Base-by-base conservation (phyloP, 129 eudicot genomes). In the Lactuca saligna region DNA sequence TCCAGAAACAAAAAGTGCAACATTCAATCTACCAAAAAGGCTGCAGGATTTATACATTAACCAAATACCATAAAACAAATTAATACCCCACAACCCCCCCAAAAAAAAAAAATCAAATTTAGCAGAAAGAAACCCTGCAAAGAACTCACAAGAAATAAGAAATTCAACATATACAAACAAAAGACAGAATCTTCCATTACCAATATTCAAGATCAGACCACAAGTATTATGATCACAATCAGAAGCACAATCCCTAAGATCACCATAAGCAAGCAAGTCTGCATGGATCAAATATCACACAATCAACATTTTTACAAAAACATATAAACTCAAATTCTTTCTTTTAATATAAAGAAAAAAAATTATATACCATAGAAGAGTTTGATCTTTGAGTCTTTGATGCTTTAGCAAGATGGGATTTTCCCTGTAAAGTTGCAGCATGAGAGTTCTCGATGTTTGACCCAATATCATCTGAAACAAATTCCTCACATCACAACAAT, bases 211-310 rank as follows among this genome's bases (percentile, higher is more conserved):
- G 57, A 17, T 80, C 73, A 88, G 51, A 88, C 97, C 8, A 73
- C 92, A 55, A 91, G 84, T 46, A 91, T 72, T 60, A 91, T 80
- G 62, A 91, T 65, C 68, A 91, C 90, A 33, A 91, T 87, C 75
- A 91, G 95, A 72, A 91, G 90, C 75, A 91, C 83, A 17, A 91
- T 88, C 51, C 88, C 97, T 34, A 91, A 88, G 29, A 91, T 91
- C 78, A 91, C 97, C 65, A 91, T 68, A n/a, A 91, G 92, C 79
- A 88, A 80, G 85, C 97, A 91, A 33, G 93, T 83, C 97, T 91
- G 96, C 85, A 74, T 44, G 37, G 7, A 59, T 8, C 15, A 67
- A 48, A 33, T 34, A 67, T 38, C n/a, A 59, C 61, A 33, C 12
- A 12, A 33, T 17, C 6, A 57, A 63, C 15, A 63, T 17, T 35